Percentiles rank a stretch among this genome's conserved stretches.
phyloP scores from a whole-genome alignment of 2,329 filamentous ascomycete genomes.

The Epichloe scottii region DNA sequence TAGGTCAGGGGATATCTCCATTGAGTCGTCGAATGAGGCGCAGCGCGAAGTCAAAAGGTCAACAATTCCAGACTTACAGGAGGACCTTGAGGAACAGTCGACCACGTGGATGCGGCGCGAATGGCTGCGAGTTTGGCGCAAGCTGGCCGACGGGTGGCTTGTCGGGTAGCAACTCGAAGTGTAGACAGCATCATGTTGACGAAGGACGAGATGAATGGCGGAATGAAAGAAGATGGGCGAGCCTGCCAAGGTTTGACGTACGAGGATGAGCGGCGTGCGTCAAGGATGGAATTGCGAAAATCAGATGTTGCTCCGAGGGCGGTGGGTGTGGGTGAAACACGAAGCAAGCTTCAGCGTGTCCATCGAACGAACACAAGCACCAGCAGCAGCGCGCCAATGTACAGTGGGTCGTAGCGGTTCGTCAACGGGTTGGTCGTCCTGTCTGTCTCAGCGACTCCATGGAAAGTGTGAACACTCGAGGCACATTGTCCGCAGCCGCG shows the following conservation, averaged over 20 bases:
- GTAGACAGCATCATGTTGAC: conserved; percentile 43
- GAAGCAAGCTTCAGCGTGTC: no score
- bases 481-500: no score
- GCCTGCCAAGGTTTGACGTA: not conserved
- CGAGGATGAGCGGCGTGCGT: not conserved
- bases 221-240: conserved; percentile 3
- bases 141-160: conserved; percentile 29
- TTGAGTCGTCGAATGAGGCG: not conserved
- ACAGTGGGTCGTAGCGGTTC: no score
- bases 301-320: conserved; percentile 1
- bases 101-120: conserved; percentile 69
- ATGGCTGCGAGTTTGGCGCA: conserved; percentile 28
- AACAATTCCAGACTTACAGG: conserved; percentile 51
- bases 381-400: no score
- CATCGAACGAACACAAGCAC: no score
- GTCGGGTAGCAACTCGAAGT: conserved; percentile 40
- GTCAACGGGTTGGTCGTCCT: no score
- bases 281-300: not conserved
- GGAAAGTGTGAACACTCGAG: no score
- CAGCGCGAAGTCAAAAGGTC: not conserved
- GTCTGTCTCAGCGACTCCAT: no score
- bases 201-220: not conserved
- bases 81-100: conserved; percentile 84
- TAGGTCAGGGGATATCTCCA: not conserved
- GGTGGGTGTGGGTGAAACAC: not conserved